Base-by-base conservation (phyloP, 192 early-diverging fungal genomes). In the Diversispora epigaea region DNA sequence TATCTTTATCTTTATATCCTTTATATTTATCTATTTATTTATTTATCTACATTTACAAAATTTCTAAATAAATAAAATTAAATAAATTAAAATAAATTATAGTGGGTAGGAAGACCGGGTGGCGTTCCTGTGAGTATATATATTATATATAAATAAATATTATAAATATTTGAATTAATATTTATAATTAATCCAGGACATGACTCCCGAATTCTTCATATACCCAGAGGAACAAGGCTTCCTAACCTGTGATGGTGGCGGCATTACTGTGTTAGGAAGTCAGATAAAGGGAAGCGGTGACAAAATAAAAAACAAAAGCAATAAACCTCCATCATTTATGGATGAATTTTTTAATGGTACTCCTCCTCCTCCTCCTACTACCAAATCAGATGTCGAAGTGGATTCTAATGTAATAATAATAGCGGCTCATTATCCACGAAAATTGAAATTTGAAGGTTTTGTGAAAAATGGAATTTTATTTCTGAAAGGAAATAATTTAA, bases 101-200 rank as follows among this genome's bases (percentile, higher is more conserved):
- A 32, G 65, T 67, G 65, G 65, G 45, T 45, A 67, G 47, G 17
- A 67, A 67, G 45, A 12, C 65, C 3, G 65, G 65, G 65, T 67
- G 65, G 65, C 19, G 65, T 67, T 67, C 45, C 45, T 67, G 65
- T 67, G 22, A 67, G 65, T 67, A 46, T 67, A 47, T 47, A 22
- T 25, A 6, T 22, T 21, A 7, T 19, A 10, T 12, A 57, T 58
- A 22, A 4, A 58, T 21, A 21, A 7, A 57, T n/a, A 57, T n/a
- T 58, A 21, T 58, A 19, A 19, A 58, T 58, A 19, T 22, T 21
- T 58, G 22, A 32, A 10, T 58, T 58, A 4, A 4, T 11, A 14
- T 54, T 54, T 54, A 4, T 10, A 54, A 44, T 67, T 39, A 46
- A 47, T 67, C 10, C 44, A 64, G 62, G 62, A 64, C 62, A 64